Base-by-base conservation (phyloP, 2,329 filamentous ascomycete species). In the Phyllosticta capitalensis region DNA sequence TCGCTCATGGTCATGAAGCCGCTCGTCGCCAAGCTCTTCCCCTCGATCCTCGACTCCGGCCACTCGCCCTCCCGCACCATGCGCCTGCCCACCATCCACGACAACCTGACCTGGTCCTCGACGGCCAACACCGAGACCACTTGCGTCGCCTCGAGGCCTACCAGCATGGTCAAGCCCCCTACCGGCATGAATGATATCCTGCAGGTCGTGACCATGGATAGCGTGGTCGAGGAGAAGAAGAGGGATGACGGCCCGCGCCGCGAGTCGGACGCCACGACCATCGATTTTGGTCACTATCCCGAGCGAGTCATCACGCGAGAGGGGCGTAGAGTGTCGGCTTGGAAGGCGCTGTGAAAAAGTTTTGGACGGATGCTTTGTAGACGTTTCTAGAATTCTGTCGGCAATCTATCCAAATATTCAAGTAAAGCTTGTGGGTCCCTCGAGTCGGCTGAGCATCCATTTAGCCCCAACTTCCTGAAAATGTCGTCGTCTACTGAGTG, bases 1-100 rank as follows among this genome's bases (percentile, higher is more conserved):
- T 95, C 89, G 65, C 87, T 95, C 24, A 90, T 90, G 7, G 90
- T 87, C 0, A 76, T 95, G 58, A 95, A 95, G 69, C 90, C 91
- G 4, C 24, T 60, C 48, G 7, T 60, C 7, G 54, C 14, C n/a
- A 56, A 54, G 14, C 77, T 95, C 5, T 84, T 91, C 60, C 81
- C 88, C 30, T 72, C 78, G 7, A 73, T 83, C 54, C 63, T 81
- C 3, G 58, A 54, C 4, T n/a, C 54, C 5, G 49, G n/a, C 5
- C 28, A 45, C 3, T 38, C 58, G 9, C 56, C 58, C 48, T 24
- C 26, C 21, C 14, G 50, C 10, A 56, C 55, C 10, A n/a, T 56
- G 14, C 30, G 26, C 3, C 30, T 60, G n/a, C 54, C 54, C 12
- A 56, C 53, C 5, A 60, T 60, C 22, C 6, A 22, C 12, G 56